Conservation (phyloP, 2,329 filamentous ascomycete genomes). For the Escovopsis sp. region DNA sequence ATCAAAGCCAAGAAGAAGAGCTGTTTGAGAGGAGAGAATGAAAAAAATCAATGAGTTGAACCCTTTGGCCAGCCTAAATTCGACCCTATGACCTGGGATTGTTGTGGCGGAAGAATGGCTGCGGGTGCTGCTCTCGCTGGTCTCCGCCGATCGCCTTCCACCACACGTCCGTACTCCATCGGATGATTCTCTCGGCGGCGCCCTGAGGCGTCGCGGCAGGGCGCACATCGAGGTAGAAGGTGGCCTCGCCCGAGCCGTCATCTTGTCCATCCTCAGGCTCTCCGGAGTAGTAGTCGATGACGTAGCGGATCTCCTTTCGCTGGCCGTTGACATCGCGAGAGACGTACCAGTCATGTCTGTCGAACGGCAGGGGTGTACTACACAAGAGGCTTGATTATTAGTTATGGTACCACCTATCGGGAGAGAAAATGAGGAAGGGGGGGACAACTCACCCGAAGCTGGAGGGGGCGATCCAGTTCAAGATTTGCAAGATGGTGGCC, state of each 20-base stretch:
- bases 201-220: constrained; percentile 73
- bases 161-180: constrained; percentile 92
- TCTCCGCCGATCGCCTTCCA: constrained; percentile 70
- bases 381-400: background rate
- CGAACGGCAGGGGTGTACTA: constrained; percentile 75
- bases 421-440: too few species aligned
- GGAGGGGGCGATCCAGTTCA: constrained; percentile 65
- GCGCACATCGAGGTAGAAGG: constrained; percentile 90
- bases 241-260: constrained; percentile 63
- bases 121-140: constrained; percentile 33
- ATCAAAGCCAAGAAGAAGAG: too few species aligned
- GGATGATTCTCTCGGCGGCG: constrained; percentile 65
- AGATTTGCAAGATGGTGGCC: constrained; percentile 65
- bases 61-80: background rate
- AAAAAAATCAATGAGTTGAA: background rate
- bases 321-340: constrained; percentile 54
- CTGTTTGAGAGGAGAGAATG: constrained; percentile 2
- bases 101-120: constrained; percentile 19
- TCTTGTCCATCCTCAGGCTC: constrained; percentile 60
- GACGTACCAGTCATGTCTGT: constrained; percentile 95
- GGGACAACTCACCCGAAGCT: constrained; percentile 52
- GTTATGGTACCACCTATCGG: too few species aligned
- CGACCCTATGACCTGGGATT: constrained; percentile 8
- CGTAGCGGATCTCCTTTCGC: constrained; percentile 69
- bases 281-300: constrained; percentile 93